phyloP scores from a whole-genome alignment of 1,284 basidiomycete genomes.

The Cryptococcus hybrid region DNA sequence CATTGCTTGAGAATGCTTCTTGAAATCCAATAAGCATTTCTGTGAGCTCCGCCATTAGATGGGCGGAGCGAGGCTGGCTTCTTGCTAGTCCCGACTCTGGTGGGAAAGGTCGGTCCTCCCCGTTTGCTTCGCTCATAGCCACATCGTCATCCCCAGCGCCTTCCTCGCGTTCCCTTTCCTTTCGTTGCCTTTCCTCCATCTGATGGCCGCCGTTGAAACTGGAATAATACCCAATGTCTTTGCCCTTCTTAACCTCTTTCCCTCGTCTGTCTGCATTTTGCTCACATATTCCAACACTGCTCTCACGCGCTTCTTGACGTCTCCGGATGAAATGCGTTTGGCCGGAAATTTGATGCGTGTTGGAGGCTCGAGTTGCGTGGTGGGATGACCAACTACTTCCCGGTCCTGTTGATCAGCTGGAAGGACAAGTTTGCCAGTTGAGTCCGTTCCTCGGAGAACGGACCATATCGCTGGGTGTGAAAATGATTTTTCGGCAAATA shows the following conservation, averaged over 20 bases:
- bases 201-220: constrained; percentile 11
- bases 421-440: constrained; percentile 29
- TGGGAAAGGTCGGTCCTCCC: background rate
- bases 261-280: constrained; percentile 63
- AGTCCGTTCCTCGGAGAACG: constrained; percentile 37
- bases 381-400: constrained; percentile 27
- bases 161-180: background rate
- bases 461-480: constrained; percentile 34
- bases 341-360: constrained; percentile 92
- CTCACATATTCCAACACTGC: constrained; percentile 84
- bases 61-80: constrained; percentile 37
- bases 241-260: constrained; percentile 66
- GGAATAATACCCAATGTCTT: constrained; percentile 58
- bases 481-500: constrained; percentile 39
- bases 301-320: constrained; percentile 95
- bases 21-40: constrained; percentile 82
- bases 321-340: constrained; percentile 88
- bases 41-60: constrained; percentile 79
- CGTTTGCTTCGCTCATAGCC: background rate
- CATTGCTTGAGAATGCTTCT: constrained; percentile 60
- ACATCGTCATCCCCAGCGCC: constrained; percentile 10
- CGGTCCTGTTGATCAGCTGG: constrained; percentile 28
- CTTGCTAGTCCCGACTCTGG: constrained; percentile 54
- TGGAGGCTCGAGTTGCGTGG: constrained; percentile 69
- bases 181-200: constrained; percentile 1